Percentiles rank a stretch among this genome's conserved stretches.
Conservation (phyloP, 192 early-diverging fungal species). For the Entrophospora sp. region DNA sequence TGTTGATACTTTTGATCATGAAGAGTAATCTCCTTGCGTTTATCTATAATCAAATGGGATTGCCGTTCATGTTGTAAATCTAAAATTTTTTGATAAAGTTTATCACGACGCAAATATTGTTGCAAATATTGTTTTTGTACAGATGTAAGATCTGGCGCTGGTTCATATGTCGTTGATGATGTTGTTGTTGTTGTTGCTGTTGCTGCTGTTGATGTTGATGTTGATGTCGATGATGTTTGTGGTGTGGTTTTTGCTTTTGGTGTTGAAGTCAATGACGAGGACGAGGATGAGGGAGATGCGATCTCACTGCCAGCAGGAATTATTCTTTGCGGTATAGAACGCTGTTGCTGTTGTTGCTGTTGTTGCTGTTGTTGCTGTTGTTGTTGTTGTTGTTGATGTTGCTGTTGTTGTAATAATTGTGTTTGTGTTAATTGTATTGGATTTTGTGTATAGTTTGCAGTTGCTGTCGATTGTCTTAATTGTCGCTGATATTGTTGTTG, state of each 20-base stretch:
- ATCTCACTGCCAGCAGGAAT: too few species aligned
- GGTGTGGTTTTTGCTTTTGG: background rate
- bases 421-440: background rate
- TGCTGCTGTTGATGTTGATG: background rate
- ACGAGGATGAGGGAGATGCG: too few species aligned
- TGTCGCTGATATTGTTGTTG: too few species aligned
- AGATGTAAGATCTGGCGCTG: slow-evolving; percentile 24
- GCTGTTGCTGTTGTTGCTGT: background rate
- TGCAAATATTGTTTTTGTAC: slow-evolving; percentile 30
- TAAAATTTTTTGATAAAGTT: slow-evolving; percentile 37
- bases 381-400: background rate
- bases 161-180: slow-evolving; percentile 24
- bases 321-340: too few species aligned
- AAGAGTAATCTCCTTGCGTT: slow-evolving; percentile 30
- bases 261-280: background rate
- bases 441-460: too few species aligned
- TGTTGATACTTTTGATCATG: slow-evolving; percentile 26
- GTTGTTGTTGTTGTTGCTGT: slow-evolving; percentile 2
- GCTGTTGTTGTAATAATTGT: background rate
- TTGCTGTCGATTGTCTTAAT: too few species aligned
- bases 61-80: slow-evolving; percentile 42
- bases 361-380: background rate
- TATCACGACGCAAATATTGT: slow-evolving; percentile 35
- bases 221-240: background rate
- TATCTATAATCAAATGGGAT: slow-evolving; percentile 31